phyloP scores from a whole-genome alignment of 2,329 filamentous ascomycete genomes.

The Talaromyces sp. region DNA sequence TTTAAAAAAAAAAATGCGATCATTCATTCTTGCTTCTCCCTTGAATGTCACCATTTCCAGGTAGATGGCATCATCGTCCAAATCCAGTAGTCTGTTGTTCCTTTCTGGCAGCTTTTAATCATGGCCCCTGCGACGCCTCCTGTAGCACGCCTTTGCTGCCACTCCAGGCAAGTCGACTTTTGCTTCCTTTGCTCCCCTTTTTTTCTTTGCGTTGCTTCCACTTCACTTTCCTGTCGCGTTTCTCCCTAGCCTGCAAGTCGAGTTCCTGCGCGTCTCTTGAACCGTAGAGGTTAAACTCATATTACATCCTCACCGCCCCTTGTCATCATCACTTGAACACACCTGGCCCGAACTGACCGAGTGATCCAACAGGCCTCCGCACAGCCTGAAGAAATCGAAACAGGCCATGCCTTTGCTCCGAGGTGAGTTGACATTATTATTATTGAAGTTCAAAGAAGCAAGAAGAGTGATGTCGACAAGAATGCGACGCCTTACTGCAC shows the following conservation, averaged over 20 bases:
- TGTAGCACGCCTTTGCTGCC: slow-evolving; percentile 13
- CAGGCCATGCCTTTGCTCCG: neutral
- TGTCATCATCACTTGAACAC: neutral
- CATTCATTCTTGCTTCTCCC: neutral
- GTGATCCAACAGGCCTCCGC: neutral
- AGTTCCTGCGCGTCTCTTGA: neutral
- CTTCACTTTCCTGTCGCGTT: neutral
- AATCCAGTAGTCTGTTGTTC: slow-evolving; percentile 3
- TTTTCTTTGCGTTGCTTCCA: neutral
- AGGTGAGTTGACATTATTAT: neutral
- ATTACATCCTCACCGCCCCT: neutral
- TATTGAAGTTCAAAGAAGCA: neutral
- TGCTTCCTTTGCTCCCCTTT: too few species aligned
- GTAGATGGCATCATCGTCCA: slow-evolving; percentile 13
- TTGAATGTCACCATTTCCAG: slow-evolving; percentile 10
- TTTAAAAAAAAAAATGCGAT: neutral
- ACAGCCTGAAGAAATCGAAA: neutral
- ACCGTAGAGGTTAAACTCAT: neutral
- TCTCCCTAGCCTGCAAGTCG: neutral
- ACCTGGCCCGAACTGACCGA: neutral
- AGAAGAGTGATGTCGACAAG: neutral
- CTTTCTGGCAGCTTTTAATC: neutral
- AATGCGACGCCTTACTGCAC: neutral
- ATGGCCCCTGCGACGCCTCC: slow-evolving; percentile 2
- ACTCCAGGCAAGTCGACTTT: slow-evolving; percentile 8